A percentile compares a stretch with the other conserved stretches of the same genome.
Evolutionary conservation across 1,284 basidiomycete species (phyloP).

Genomic region (Ustilago nuda): DNA sequence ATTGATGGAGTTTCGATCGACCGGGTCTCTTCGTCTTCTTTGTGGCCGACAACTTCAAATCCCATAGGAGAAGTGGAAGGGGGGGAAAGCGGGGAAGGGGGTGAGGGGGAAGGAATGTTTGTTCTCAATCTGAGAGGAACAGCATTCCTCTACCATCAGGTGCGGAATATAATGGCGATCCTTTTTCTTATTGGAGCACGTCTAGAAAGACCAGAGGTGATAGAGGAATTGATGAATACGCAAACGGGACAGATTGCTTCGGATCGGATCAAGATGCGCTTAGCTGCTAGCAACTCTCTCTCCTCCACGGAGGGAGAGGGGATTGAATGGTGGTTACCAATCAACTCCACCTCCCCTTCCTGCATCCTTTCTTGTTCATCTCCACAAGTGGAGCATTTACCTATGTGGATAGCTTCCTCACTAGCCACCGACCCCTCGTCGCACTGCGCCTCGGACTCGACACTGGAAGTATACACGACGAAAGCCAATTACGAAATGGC

Average conservation of each 20-base stretch:
- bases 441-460: background rate
- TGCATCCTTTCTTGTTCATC: background rate
- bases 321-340: conserved; percentile 46
- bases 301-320: background rate
- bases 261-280: conserved; percentile 39
- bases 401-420: conserved; percentile 32
- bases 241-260: conserved; percentile 57
- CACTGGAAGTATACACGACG: conserved; percentile 46
- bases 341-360: conserved; percentile 20
- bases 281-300: conserved; percentile 10
- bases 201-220: conserved; percentile 80
- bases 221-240: conserved; percentile 82
- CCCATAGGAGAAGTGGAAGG: background rate
- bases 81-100: conserved; percentile 45
- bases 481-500: conserved; percentile 96
- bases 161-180: conserved; percentile 92
- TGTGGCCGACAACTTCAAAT: conserved; percentile 35
- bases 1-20: conserved; percentile 78
- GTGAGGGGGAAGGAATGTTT: conserved; percentile 70
- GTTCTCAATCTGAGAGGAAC: conserved; percentile 88
- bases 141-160: conserved; percentile 97
- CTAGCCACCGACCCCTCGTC: conserved; percentile 2
- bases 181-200: conserved; percentile 88
- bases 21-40: conserved; percentile 38
- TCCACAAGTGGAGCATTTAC: conserved; percentile 4